Evolutionary conservation across 139 green algal species (phyloP), one percentile per base, ranked within the genome.

Genomic region (Auxenochlorella protothecoides): DNA sequence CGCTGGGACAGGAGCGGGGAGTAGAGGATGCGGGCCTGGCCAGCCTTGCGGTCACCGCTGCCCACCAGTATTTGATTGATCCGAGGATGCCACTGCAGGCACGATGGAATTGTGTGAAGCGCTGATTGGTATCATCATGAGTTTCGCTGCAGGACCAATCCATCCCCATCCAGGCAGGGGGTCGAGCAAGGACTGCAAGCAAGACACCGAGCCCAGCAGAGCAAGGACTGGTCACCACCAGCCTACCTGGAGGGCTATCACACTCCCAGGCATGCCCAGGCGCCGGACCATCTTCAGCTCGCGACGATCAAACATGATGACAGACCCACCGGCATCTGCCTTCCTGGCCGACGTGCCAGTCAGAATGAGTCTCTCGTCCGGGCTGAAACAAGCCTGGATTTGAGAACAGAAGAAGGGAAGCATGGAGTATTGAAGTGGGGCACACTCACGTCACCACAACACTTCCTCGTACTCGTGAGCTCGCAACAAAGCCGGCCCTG

Each of bases 41-140:
- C 91, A 5, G 53, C 44, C 56, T 79, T 84, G 54, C 86, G 82
- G 70, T 85, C 82, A 9, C 86, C 86, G 71, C 69, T 77, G 52
- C 91, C 91, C n/a, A 92, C 81, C 65, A 96, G 87, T 54, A 98
- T 89, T 78, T 98, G 94, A 81, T 99, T 99, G 51, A 98, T 81
- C 9, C 81, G 73, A 3, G 78, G 71, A 74, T 99, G 94, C 94
- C 94, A 99, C 12, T 71, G 55, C 52, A 72, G 2, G 27, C 16
- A 13, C 4, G 53, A 44, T 44, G 27, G 27, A 44, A 44, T 44
- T 44, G 27, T 44, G 27, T 44, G 27, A 44, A 44, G 27, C 27
- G 27, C 27, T 44, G 27, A 44, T 44, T 1, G 27, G 27, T 44
- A 44, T 44, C 27, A 44, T 44, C 27, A 44, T 44, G 27, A 44